Evolutionary conservation across 2,329 filamentous ascomycete genomes (phyloP).

Genomic region (Gnomoniopsis sp.): DNA sequence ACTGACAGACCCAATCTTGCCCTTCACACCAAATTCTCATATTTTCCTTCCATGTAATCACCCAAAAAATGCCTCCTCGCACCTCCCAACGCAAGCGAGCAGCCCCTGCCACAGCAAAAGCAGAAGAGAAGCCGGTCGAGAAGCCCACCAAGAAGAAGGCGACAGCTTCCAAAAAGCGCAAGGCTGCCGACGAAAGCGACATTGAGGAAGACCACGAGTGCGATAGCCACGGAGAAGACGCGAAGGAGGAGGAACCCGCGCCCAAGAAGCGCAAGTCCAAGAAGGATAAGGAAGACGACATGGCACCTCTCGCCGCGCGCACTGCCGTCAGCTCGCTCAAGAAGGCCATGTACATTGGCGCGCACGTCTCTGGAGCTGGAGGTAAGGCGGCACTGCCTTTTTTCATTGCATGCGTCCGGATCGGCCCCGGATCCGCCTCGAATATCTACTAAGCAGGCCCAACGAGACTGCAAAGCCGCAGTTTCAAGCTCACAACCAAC

Average conservation of each 20-base stretch:
- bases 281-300: slow-evolving; percentile 37
- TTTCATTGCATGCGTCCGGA: too few relatives aligned
- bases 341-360: slow-evolving; percentile 76
- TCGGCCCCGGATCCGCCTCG: too few relatives aligned
- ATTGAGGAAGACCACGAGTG: slow-evolving; percentile 24
- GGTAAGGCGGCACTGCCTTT: slow-evolving; percentile 56
- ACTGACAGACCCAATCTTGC: too few relatives aligned
- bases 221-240: slow-evolving; percentile 14
- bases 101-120: slow-evolving; percentile 20
- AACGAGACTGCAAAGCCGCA: too few relatives aligned
- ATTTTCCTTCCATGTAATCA: not conserved
- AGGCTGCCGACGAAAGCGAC: slow-evolving; percentile 24
- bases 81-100: slow-evolving; percentile 19
- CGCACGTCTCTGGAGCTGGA: slow-evolving; percentile 87
- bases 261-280: slow-evolving; percentile 42
- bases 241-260: slow-evolving; percentile 22
- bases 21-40: not conserved
- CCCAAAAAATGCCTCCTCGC: slow-evolving; percentile 15
- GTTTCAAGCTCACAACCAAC: too few relatives aligned
- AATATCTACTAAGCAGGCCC: too few relatives aligned
- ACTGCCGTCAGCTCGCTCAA: slow-evolving; percentile 63
- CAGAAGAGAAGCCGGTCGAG: slow-evolving; percentile 18
- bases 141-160: slow-evolving; percentile 26
- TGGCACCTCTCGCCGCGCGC: slow-evolving; percentile 64
- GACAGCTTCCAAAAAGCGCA: slow-evolving; percentile 16